phyloP scores from a whole-genome alignment of 1,284 basidiomycete species.

The Heliocybe sulcata region DNA sequence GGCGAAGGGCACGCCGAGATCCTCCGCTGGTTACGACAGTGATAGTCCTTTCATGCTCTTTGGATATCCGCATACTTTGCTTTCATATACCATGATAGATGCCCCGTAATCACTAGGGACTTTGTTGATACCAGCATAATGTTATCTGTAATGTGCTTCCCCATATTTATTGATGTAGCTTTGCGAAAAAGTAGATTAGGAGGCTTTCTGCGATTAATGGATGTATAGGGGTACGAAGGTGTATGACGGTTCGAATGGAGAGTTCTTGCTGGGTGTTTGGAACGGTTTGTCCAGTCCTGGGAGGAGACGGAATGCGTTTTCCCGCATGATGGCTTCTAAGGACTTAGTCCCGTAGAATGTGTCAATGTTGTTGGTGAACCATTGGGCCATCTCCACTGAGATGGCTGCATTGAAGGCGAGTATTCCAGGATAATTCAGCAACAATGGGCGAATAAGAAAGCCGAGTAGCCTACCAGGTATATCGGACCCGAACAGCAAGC shows the following conservation, averaged over 20 bases:
- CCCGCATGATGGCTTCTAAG: slow-evolving; percentile 24
- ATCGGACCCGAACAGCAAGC: slow-evolving; percentile 63
- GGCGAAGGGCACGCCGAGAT: slow-evolving; percentile 52
- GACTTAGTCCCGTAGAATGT: slow-evolving; percentile 29
- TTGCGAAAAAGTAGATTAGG: too few species aligned
- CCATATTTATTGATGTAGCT: not conserved
- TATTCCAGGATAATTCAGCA: too few species aligned
- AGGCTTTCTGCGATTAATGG: not conserved
- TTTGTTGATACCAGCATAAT: slow-evolving; percentile 1
- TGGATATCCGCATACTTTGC: not conserved
- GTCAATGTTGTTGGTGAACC: slow-evolving; percentile 50
- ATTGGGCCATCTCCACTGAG: slow-evolving; percentile 40
- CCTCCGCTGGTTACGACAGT: slow-evolving; percentile 53
- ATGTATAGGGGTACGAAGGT: not conserved
- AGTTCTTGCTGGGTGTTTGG: not conserved
- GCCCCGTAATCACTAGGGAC: not conserved
- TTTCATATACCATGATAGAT: slow-evolving; percentile 9
- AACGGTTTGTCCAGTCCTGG: not conserved
- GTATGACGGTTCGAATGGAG: not conserved
- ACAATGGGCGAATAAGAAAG: not conserved
- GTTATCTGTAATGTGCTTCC: not conserved
- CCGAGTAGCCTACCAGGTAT: slow-evolving; percentile 49
- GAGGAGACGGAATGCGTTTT: slow-evolving; percentile 6
- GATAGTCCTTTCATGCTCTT: not conserved
- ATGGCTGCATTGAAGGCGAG: slow-evolving; percentile 37